These are phyloP conservation scores for Xerocomus nothofagi DNA, from an alignment of 1,284 basidiomycete species.

Conservation along the genomic window DNA sequence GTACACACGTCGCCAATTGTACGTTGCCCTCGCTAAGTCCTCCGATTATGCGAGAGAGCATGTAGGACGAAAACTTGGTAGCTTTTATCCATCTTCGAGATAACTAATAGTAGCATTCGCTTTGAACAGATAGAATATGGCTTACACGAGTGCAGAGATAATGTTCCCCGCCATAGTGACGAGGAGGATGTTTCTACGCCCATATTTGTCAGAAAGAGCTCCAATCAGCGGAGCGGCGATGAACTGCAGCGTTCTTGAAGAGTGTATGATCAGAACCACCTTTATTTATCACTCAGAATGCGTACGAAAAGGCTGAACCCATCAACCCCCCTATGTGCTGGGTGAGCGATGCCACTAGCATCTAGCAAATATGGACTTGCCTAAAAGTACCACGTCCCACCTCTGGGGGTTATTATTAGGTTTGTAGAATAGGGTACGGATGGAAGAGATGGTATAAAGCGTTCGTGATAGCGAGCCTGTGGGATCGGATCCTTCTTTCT, in stretches of 20 bases:
- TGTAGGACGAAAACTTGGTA: conserved; percentile 82
- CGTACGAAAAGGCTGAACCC: conserved; percentile 88
- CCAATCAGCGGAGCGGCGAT: conserved; percentile 85
- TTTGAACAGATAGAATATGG: conserved; percentile 10
- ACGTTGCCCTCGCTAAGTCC: conserved; percentile 89
- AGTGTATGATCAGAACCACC: conserved; percentile 4
- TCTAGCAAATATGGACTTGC: conserved; percentile 35
- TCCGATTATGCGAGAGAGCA: conserved; percentile 86
- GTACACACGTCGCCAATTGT: conserved; percentile 72
- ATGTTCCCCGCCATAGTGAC: conserved; percentile 91
- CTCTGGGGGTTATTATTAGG: conserved; percentile 60
- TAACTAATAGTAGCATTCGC: neutral
- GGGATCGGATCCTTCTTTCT: conserved; percentile 72
- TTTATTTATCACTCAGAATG: conserved; percentile 17
- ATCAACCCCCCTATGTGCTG: conserved; percentile 68
- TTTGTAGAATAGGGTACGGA: conserved; percentile 63
- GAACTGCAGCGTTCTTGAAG: conserved; percentile 76
- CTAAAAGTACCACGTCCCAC: conserved; percentile 85
- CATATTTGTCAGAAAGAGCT: conserved; percentile 80
- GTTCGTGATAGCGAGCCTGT: conserved; percentile 71
- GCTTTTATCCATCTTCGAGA: conserved; percentile 78
- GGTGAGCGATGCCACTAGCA: conserved; percentile 6
- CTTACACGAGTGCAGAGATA: conserved; percentile 76
- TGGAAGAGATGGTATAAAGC: conserved; percentile 58
- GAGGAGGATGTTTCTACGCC: conserved; percentile 78